Evolutionary conservation across 768 basidiomycete species (phyloP).

Genomic region (Stropharia rugosoannulata): DNA sequence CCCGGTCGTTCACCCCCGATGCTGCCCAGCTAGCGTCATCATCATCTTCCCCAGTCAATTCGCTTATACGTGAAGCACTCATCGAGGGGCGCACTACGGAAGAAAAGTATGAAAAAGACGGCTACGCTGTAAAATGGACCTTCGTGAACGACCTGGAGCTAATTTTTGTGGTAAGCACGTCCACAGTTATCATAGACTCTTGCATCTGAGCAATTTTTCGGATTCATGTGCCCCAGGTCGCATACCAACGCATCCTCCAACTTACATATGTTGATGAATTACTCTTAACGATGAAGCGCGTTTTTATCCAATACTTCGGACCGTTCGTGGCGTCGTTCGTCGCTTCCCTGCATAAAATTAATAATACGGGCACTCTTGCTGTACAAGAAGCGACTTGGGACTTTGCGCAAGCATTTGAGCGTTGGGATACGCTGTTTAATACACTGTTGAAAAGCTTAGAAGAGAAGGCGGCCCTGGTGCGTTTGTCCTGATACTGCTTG

Average conservation of each 20-base stretch:
- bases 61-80: constrained; percentile 85
- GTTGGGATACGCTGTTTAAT: constrained; percentile 83
- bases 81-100: constrained; percentile 87
- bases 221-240: constrained; percentile 55
- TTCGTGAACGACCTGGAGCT: constrained; percentile 94
- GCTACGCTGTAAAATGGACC: constrained; percentile 92
- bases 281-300: constrained; percentile 70
- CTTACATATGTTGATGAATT: constrained; percentile 93
- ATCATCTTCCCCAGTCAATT: constrained; percentile 80
- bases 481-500: constrained; percentile 1
- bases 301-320: constrained; percentile 86
- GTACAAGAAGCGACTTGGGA: constrained; percentile 54
- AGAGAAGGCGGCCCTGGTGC: constrained; percentile 69
- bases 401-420: constrained; percentile 67
- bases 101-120: constrained; percentile 89
- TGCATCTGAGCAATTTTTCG: neutral
- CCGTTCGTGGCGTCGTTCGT: constrained; percentile 84
- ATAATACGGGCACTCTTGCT: constrained; percentile 40
- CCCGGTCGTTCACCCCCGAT: constrained; percentile 89
- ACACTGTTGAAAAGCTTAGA: constrained; percentile 73
- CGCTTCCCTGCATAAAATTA: constrained; percentile 72
- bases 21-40: constrained; percentile 69
- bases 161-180: constrained; percentile 84
- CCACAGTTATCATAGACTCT: neutral
- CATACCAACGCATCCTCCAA: constrained; percentile 95